Evolutionary conservation across 163 green algal species (phyloP), one percentile per base, ranked within the genome.

Genomic region (Volvox carteri): DNA sequence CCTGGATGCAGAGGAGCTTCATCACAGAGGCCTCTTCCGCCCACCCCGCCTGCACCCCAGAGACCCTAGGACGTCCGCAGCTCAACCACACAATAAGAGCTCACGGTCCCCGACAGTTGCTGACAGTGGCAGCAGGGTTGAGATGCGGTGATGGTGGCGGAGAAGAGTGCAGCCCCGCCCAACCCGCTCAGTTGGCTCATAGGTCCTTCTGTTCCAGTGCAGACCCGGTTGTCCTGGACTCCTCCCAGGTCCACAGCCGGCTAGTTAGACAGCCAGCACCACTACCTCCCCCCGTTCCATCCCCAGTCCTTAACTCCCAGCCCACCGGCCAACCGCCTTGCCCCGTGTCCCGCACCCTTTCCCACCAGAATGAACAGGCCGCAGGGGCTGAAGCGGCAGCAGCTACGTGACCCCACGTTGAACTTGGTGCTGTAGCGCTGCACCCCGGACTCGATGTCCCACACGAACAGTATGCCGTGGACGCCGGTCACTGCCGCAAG

Each of bases 331-430:
- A 4, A 23, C n/a, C 28, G 37, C 58, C 58, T n/a, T 35, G 19
- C 58, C 58, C 19, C 58, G 14, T n/a, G 23, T 19, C n/a, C 58
- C 18, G n/a, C 18, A n/a, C 58, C n/a, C 58, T 30, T 6, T 30
- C 37, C 67, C 37, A 77, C 67, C 67, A 77, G 6, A 77, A 77
- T 77, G 7, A 77, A 77, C 14, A 33, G 12, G 28, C 67, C 67
- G 30, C 67, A 77, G 8, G 67, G 67, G 33, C 67, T 77, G 33
- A 77, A 77, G 33, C 67, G 67, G 67, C 67, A 77, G 67, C n/a
- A 77, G 33, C 67, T 77, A 35, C 67, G 67, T 14, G 35, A 6
- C 33, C 37, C 67, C 23, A 52, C 2, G 37, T 50, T 48, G 35
- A 77, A 46, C 18, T 16, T 50, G 12, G 67, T 50, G 11, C 28